Evolutionary conservation across 2,329 filamentous ascomycete genomes (phyloP).

Genomic region (Gnomoniopsis sp.): DNA sequence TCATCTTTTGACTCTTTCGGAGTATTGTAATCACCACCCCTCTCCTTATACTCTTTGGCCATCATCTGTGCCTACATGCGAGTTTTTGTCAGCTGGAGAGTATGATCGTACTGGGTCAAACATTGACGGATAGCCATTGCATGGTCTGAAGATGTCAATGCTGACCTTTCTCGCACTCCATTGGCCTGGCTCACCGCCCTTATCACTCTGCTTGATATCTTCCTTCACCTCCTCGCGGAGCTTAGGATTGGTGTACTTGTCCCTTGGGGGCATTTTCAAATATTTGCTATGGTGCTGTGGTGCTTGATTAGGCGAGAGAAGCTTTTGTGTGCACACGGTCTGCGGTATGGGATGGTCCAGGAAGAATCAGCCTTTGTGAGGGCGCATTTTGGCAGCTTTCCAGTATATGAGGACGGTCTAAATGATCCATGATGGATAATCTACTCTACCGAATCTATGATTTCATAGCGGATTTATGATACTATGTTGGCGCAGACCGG

Average conservation of each 20-base stretch:
- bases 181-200: not conserved
- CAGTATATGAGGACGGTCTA: too few relatives aligned
- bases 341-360: too few relatives aligned
- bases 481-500: too few relatives aligned
- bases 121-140: not conserved
- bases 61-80: not conserved
- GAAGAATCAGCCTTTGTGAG: too few relatives aligned
- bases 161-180: not conserved
- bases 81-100: not conserved
- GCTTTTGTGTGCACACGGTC: too few relatives aligned
- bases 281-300: too few relatives aligned
- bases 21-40: not conserved
- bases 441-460: too few relatives aligned
- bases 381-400: too few relatives aligned
- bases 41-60: not conserved
- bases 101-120: not conserved
- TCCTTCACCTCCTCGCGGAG: not conserved
- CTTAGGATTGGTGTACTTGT: not conserved
- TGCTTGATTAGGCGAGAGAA: too few relatives aligned
- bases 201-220: not conserved
- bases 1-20: not conserved
- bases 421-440: too few relatives aligned
- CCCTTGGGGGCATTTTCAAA: slow-evolving; percentile 31
- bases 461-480: too few relatives aligned
- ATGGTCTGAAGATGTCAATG: too few relatives aligned